phyloP scores from a whole-genome alignment of 2,329 filamentous ascomycete genomes.

The Cladobotryum protrusum region DNA sequence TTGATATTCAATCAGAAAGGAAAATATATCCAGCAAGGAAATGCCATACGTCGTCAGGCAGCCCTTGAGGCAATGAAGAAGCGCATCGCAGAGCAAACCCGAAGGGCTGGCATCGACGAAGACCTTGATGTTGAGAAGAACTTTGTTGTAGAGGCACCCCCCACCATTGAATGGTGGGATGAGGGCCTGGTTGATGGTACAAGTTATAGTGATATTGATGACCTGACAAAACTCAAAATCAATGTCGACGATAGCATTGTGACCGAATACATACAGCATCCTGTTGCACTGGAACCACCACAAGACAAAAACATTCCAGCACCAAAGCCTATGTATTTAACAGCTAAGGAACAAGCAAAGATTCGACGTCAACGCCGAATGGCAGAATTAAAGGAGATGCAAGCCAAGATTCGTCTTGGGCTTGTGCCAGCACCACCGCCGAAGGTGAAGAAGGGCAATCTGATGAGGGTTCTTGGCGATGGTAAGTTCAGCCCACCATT shows the following conservation, averaged over 20 bases:
- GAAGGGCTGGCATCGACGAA: slow-evolving; percentile 91
- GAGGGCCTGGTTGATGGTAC: slow-evolving; percentile 73
- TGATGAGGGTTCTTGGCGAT: slow-evolving; percentile 94
- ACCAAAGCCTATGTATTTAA: slow-evolving; percentile 88
- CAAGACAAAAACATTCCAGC: slow-evolving; percentile 76
- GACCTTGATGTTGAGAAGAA: slow-evolving; percentile 84
- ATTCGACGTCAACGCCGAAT: slow-evolving; percentile 82
- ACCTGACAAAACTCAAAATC: slow-evolving; percentile 63
- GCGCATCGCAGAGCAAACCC: slow-evolving; percentile 77
- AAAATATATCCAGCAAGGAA: slow-evolving; percentile 94
- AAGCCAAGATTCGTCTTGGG: slow-evolving; percentile 90
- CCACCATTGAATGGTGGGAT: slow-evolving; percentile 96
- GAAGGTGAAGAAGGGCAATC: slow-evolving; percentile 94
- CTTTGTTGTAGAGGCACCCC: slow-evolving; percentile 76
- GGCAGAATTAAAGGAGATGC: slow-evolving; percentile 90
- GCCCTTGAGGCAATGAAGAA: slow-evolving; percentile 92
- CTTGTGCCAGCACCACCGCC: slow-evolving; percentile 84
- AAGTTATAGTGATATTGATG: slow-evolving; percentile 65
- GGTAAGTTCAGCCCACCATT: slow-evolving; percentile 18
- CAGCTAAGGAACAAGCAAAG: slow-evolving; percentile 84
- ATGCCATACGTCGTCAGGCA: slow-evolving; percentile 79
- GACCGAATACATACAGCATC: slow-evolving; percentile 87
- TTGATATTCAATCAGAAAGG: slow-evolving; percentile 91
- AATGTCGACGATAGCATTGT: slow-evolving; percentile 76
- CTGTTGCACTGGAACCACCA: slow-evolving; percentile 81